These are phyloP conservation scores for Trypanosoma conorhini DNA, from an alignment of 208 protist genomes.

Conservation along the genomic window DNA sequence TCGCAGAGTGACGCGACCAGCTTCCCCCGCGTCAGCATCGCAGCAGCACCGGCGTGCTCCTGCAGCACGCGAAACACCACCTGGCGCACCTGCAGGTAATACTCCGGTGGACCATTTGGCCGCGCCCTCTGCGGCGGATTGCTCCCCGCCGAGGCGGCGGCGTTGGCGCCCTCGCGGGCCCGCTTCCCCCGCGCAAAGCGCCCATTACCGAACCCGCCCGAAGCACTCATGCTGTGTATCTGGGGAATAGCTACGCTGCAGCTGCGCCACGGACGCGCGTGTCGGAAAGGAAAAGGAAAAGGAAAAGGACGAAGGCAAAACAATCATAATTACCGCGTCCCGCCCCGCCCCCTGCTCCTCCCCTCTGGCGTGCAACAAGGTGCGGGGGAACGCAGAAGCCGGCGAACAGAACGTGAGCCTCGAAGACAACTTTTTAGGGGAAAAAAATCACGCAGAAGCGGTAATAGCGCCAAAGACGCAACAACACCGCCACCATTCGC, in stretches of 20 bases:
- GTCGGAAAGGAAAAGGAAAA: not conserved
- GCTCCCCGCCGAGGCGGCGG: not conserved
- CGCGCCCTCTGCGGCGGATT: not conserved
- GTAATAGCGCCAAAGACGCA: too few relatives aligned
- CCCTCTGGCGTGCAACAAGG: too few relatives aligned
- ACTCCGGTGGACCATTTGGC: not conserved
- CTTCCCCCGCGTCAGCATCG: not conserved
- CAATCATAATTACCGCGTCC: too few relatives aligned
- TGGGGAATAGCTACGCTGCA: not conserved
- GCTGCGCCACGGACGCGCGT: not conserved
- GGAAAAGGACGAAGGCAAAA: too few relatives aligned
- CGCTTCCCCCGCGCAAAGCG: constrained; percentile 3
- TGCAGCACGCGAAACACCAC: constrained; percentile 1
- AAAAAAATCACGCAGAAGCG: too few relatives aligned
- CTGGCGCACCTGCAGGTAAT: constrained; percentile 1
- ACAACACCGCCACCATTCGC: too few relatives aligned
- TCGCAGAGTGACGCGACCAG: constrained; percentile 14
- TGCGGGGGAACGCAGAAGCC: too few relatives aligned
- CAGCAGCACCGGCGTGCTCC: not conserved
- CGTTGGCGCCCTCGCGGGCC: not conserved
- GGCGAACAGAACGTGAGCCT: too few relatives aligned
- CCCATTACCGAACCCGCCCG: constrained; percentile 9
- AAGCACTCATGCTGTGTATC: constrained; percentile 2
- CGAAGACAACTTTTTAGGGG: too few relatives aligned
- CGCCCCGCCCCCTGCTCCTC: too few relatives aligned